phyloP scores from a whole-genome alignment of 2,329 filamentous ascomycete species.

The Claviceps fusiformis region DNA sequence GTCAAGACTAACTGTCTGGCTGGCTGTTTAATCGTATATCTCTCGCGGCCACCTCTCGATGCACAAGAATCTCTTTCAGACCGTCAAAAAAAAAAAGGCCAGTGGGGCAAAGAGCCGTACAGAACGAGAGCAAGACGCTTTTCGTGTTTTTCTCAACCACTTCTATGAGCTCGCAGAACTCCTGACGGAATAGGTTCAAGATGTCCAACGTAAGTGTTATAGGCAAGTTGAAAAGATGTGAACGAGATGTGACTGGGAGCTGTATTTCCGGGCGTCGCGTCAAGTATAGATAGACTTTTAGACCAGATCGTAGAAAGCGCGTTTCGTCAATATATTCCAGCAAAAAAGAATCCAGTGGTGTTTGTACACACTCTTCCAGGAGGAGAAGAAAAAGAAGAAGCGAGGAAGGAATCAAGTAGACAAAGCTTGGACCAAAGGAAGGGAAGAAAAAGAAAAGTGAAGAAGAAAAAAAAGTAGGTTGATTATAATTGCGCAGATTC shows the following conservation, averaged over 20 bases:
- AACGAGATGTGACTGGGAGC: background rate
- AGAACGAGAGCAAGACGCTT: background rate
- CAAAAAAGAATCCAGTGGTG: background rate
- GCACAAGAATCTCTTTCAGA: background rate
- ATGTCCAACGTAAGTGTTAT: too few relatives aligned
- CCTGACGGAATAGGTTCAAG: too few relatives aligned
- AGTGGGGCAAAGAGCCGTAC: background rate
- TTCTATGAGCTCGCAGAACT: background rate
- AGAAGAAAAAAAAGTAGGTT: background rate
- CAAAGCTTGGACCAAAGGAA: background rate
- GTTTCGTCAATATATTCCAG: background rate
- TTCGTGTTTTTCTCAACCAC: background rate
- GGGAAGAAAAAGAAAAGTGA: background rate
- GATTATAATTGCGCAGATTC: background rate
- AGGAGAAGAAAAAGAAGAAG: background rate
- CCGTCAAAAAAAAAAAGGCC: background rate
- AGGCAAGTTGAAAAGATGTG: too few relatives aligned
- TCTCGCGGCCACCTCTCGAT: background rate
- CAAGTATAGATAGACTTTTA: background rate
- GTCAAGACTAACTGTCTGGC: constrained; percentile 18
- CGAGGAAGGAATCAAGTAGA: background rate
- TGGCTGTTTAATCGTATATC: background rate
- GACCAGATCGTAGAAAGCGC: background rate
- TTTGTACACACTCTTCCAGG: background rate
- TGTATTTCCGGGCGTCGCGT: background rate